Evolutionary conservation across 2,329 filamentous ascomycete species (phyloP), one percentile per base, ranked within the genome.

Genomic region (Exophiala sp.): DNA sequence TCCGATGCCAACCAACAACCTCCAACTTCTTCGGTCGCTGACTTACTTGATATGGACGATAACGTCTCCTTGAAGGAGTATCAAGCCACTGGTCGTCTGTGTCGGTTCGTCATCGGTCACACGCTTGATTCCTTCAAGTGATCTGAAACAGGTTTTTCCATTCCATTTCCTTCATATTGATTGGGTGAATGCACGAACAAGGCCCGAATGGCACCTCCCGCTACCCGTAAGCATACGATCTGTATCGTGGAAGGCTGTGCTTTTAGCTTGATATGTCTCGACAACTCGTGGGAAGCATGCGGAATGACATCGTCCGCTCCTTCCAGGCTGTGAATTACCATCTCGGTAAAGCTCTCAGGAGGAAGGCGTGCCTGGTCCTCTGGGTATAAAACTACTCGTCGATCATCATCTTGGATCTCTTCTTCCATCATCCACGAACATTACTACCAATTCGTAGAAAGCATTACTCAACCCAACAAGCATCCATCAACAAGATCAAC

Each of bases 141-240:
- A 2, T 40, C 38, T n/a, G 35, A 53, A 57, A 53, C 54, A 41
- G 45, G 50, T 57, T 57, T 57, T 57, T 52, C 29, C 10, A 10
- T 32, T 4, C 36, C 18, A 41, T 43, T 47, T 21, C 24, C 18
- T 43, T 14, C 21, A 7, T 18, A 21, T 32, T 38, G 5, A 38
- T 38, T n/a, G 35, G 35, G 35, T 38, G 35, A 38, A 5, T 29
- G 24, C 24, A 29, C 24, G 24, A 29, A 8, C 24, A 29, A 29
- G 24, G 24, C 24, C 24, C 7, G 24, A 29, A 29, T 29, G 24
- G 24, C 24, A 29, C 24, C 24, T 29, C 24, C 24, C 24, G 24
- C 24, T 29, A 29, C 24, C 7, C 24, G 24, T 29, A 29, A 29
- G 24, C 24, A 32, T 20, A 43, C 20, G 2, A 4, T 16, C 41